Conservation (phyloP, 768 basidiomycete genomes). For the Gyrodon lividus region DNA sequence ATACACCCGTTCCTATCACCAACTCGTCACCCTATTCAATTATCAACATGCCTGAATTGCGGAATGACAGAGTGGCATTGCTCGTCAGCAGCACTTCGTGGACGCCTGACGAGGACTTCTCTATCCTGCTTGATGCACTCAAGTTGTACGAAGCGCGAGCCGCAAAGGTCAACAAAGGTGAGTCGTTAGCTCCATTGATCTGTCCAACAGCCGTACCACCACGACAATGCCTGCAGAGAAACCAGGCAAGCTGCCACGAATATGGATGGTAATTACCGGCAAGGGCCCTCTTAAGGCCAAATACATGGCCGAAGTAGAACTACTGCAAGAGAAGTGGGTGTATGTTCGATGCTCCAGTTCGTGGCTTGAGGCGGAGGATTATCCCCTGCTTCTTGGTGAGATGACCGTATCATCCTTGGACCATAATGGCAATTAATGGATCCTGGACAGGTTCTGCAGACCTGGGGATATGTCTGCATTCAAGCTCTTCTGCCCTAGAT, state of each 20-base stretch:
- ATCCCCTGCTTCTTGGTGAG: slow-evolving; percentile 81
- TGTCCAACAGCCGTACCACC: neutral
- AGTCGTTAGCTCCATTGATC: neutral
- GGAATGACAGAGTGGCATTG: slow-evolving; percentile 78
- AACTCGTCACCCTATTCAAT: slow-evolving; percentile 16
- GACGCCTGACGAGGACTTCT: slow-evolving; percentile 97
- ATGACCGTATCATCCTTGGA: neutral
- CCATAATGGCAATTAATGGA: neutral
- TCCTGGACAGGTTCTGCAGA: slow-evolving; percentile 74
- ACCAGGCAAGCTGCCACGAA: slow-evolving; percentile 54
- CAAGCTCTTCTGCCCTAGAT: slow-evolving; percentile 86
- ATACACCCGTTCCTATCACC: slow-evolving; percentile 31
- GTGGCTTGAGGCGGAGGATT: slow-evolving; percentile 90
- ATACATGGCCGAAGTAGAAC: slow-evolving; percentile 72
- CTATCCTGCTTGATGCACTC: slow-evolving; percentile 76
- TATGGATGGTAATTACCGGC: slow-evolving; percentile 86
- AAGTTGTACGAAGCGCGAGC: slow-evolving; percentile 65
- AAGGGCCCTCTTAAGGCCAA: slow-evolving; percentile 74
- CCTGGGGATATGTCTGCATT: slow-evolving; percentile 87
- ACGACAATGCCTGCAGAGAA: slow-evolving; percentile 7
- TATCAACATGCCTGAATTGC: slow-evolving; percentile 45
- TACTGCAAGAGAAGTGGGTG: slow-evolving; percentile 62
- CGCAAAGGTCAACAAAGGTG: slow-evolving; percentile 25
- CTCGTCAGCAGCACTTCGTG: slow-evolving; percentile 93
- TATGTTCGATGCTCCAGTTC: slow-evolving; percentile 77